Base-by-base conservation (phyloP, 345 rosid genomes). In the Citrus australasica region DNA sequence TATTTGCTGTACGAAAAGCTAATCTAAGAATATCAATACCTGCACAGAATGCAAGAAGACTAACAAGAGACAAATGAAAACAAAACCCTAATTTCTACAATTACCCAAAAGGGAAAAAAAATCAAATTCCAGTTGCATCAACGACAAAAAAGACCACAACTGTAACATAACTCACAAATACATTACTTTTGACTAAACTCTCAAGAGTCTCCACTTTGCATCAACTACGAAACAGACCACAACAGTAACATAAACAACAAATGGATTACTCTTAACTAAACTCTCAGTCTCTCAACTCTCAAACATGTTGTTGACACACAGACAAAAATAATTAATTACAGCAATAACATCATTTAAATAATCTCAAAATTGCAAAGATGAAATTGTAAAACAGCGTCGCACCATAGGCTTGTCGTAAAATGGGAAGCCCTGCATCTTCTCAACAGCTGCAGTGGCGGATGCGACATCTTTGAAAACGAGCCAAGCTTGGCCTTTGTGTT, bases 401-500 rank as follows among this genome's bases (percentile, higher is more conserved):
- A 96, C 99, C 99, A 96, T 92, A 46, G 89, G 88, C 83, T 97
- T 97, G 75, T 97, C 96, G 69, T 97, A 97, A 83, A 97, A 97
- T 58, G 96, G 98, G 80, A 93, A 97, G 1, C 87, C 92, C 78
- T 97, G 97, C 99, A 97, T 97, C 79, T 91, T 88, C 79, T 91
- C 80, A 27, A 97, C 83, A 75, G 98, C 98, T 56, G 79, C 86
- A 25, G 92, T 82, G 30, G 98, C 98, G 30, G 98, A 92, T 9
- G 82, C 82, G 5, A 85, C 88, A 63, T 94, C 91, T 79, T 94
- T 94, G 69, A 97, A 97, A 46, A 97, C 86, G 25, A 97, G 91
- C 99, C 99, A 97, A 85, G 98, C 98, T 86, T 97, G 99, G 6
- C 99, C 99, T 84, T 97, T 93, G 82, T 94, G 99, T 83, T 97